Evolutionary conservation across 495 filamentous ascomycete genomes (phyloP).

Genomic region (Chlorociboria aeruginascens): DNA sequence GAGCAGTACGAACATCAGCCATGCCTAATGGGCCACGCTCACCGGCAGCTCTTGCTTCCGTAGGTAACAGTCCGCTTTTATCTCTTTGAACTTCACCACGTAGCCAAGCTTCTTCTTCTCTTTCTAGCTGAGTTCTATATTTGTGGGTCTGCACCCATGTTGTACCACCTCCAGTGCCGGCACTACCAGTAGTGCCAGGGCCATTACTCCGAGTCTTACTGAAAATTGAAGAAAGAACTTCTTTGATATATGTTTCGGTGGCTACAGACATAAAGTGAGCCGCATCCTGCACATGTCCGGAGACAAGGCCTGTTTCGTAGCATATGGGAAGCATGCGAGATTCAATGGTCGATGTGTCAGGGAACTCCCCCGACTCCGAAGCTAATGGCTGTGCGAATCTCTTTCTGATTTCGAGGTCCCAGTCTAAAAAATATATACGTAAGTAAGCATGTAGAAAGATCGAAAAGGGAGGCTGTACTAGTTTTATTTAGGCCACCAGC

Average conservation of each 20-base stretch:
- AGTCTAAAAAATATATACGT: constrained; percentile 38
- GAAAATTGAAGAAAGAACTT: constrained; percentile 68
- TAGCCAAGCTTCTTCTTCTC: constrained; percentile 56
- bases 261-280: constrained; percentile 83
- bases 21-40: constrained; percentile 58
- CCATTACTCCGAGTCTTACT: constrained; percentile 70
- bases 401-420: constrained; percentile 87
- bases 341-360: constrained; percentile 65
- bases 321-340: constrained; percentile 86
- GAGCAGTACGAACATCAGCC: constrained; percentile 63
- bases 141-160: constrained; percentile 68
- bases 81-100: constrained; percentile 53
- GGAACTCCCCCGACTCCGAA: constrained; percentile 86
- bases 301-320: constrained; percentile 79
- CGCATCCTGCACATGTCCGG: constrained; percentile 57
- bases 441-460: background rate
- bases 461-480: constrained; percentile 43
- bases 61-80: constrained; percentile 63
- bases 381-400: constrained; percentile 80
- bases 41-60: constrained; percentile 59
- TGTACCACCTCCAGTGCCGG: constrained; percentile 47
- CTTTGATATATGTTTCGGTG: constrained; percentile 85
- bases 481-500: constrained; percentile 72
- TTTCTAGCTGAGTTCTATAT: constrained; percentile 58
- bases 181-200: constrained; percentile 41